Conservation (phyloP, 2,329 filamentous ascomycete species). For the Chrysoporthe deuterocubensis region DNA sequence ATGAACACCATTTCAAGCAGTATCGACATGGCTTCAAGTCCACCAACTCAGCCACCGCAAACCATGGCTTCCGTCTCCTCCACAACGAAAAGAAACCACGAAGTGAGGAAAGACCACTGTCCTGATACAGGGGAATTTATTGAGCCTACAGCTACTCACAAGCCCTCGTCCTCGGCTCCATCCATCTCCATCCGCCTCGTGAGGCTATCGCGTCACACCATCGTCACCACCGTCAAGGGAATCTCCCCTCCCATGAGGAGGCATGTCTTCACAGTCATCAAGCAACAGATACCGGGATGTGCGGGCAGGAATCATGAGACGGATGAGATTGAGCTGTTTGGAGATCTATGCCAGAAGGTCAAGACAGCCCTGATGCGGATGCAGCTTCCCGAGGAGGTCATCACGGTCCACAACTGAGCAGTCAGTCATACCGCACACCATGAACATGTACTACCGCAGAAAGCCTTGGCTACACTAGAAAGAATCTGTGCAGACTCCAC, state of each 20-base stretch:
- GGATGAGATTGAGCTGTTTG: not conserved
- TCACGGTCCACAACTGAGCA: not conserved
- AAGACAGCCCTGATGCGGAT: not conserved
- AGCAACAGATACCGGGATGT: not conserved
- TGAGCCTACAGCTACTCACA: not conserved
- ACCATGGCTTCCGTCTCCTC: not conserved
- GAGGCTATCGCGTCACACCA: not conserved
- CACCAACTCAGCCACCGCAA: not conserved
- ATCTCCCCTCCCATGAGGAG: not conserved
- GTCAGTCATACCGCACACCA: too few species aligned
- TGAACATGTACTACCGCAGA: not conserved
- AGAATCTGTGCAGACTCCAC: not conserved
- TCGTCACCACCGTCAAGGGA: not conserved
- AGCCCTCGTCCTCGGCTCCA: not conserved
- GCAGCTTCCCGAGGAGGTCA: not conserved
- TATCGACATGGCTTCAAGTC: not conserved
- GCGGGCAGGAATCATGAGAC: not conserved
- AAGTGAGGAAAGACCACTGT: not conserved
- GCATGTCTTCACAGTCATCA: not conserved
- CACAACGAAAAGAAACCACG: not conserved
- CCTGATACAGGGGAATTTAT: not conserved
- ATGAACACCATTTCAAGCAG: not conserved
- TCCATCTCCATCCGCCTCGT: conserved; percentile 1
- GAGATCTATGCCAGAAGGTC: not conserved
- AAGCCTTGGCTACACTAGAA: not conserved